phyloP scores from a whole-genome alignment of 352 stramenopile species.

The Blastocystis sp. region DNA sequence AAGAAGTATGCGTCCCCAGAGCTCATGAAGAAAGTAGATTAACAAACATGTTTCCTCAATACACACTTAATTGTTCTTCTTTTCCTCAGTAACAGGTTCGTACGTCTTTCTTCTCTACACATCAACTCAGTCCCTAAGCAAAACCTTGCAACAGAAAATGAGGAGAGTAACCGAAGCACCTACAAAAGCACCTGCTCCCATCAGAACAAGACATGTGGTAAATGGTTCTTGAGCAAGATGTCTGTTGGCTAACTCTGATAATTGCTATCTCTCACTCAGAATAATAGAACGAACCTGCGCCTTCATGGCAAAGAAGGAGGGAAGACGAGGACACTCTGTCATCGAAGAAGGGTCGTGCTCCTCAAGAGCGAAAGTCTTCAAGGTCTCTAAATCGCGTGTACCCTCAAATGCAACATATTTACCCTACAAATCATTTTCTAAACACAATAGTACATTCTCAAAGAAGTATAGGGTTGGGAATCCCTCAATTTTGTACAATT shows the following conservation, averaged over 20 bases:
- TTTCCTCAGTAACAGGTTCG: slow-evolving; percentile 55
- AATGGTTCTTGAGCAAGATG: slow-evolving; percentile 23
- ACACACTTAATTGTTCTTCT: slow-evolving; percentile 58
- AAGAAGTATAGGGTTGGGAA: slow-evolving; percentile 65
- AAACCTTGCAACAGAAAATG: slow-evolving; percentile 36
- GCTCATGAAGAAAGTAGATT: slow-evolving; percentile 23
- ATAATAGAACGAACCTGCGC: not conserved
- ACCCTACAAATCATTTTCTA: not conserved
- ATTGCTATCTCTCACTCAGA: not conserved
- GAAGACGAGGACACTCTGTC: not conserved
- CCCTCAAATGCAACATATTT: slow-evolving; percentile 51
- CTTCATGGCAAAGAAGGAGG: not conserved
- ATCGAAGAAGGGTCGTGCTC: not conserved
- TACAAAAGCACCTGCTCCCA: not conserved
- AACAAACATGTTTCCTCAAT: slow-evolving; percentile 53
- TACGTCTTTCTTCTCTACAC: not conserved
- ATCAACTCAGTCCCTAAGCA: not conserved
- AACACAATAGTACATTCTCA: not conserved
- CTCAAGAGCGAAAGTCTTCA: slow-evolving; percentile 43
- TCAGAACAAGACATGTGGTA: slow-evolving; percentile 38
- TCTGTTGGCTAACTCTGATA: not conserved
- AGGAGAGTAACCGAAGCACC: slow-evolving; percentile 19
- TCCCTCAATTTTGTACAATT: slow-evolving; percentile 52
- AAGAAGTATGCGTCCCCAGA: slow-evolving; percentile 67
- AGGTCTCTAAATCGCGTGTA: slow-evolving; percentile 15